A percentile compares a stretch with the other conserved stretches of the same genome.
Conservation (phyloP, 2,329 filamentous ascomycete genomes). For the Cladosporium sp. region DNA sequence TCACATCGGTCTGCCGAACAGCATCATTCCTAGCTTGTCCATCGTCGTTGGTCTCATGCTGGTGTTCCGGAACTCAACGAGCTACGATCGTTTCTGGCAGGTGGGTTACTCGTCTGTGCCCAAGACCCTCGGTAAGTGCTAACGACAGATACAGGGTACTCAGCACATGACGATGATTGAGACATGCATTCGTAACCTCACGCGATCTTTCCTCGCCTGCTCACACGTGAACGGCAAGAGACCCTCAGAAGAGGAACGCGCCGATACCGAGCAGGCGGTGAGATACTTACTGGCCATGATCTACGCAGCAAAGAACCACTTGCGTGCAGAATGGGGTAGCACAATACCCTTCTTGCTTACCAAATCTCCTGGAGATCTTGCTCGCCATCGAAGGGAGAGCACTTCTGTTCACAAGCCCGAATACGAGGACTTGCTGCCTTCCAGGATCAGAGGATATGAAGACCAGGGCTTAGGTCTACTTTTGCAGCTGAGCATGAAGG, state of each 20-base stretch:
- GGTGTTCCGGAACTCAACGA: conserved; percentile 62
- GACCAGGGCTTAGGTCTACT: conserved; percentile 57
- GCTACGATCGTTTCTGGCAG: conserved; percentile 61
- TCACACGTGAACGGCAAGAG: conserved; percentile 29
- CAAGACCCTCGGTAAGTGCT: background rate
- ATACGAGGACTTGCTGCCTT: conserved; percentile 32
- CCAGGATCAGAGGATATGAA: conserved; percentile 42
- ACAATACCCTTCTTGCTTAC: conserved; percentile 25
- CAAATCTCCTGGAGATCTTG: conserved; percentile 16
- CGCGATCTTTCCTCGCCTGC: conserved; percentile 52
- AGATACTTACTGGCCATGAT: conserved; percentile 58
- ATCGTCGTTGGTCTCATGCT: conserved; percentile 66
- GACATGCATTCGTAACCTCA: conserved; percentile 57
- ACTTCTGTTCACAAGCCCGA: conserved; percentile 30
- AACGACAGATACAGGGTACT: conserved; percentile 19
- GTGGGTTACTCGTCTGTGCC: conserved; percentile 5
- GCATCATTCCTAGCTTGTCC: conserved; percentile 59
- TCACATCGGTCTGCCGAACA: conserved; percentile 53
- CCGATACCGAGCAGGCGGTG: conserved; percentile 57
- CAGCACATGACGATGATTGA: conserved; percentile 52
- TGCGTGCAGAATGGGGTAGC: conserved; percentile 59
- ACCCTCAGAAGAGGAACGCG: conserved; percentile 41
- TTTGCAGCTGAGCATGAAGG: conserved; percentile 56
- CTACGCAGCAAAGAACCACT: conserved; percentile 61
- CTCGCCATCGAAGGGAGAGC: conserved; percentile 24